Base-by-base conservation (phyloP, 768 basidiomycete species). In the Trametes coccinea region DNA sequence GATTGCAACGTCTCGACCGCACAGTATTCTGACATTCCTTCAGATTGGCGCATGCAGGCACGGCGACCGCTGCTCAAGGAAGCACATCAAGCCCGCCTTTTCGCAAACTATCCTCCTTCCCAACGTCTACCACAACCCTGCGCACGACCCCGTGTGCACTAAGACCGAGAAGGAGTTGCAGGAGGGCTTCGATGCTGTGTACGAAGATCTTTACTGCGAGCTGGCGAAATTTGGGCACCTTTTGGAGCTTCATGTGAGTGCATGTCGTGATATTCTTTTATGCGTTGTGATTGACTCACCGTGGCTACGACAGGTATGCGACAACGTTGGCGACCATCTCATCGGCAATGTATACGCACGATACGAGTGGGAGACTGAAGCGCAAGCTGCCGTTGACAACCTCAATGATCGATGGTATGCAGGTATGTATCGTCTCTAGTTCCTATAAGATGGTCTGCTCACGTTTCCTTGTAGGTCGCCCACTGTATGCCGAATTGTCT, bases 301-400 rank as follows among this genome's bases (percentile, higher is more conserved):
- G 22, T 22, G 22, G 22, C 22, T 22, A 22, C 22, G 9, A n/a
- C 47, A 92, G 90, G 90, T 99, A 11, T 99, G 96, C 71, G 96
- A 99, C 77, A 99, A 99, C 71, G 95, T 99, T 37, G 97, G 97
- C n/a, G 97, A 98, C 72, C 96, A 99, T 72, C 80, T 98, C 29
- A 93, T 96, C 69, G 95, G 95, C 27, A 97, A 98, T 69, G 96
- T 99, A 2, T 99, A 99, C 72, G 96, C 95, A 4, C 86, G 96
- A 27, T 99, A 92, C 71, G 96, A 99, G 71, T 97, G 94, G 95
- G 96, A 99, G 76, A 95, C 95, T 0, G 96, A 99, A 73, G 96
- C 96, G 8, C 90, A 94, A 70, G 79, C 88, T 33, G 96, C 96
- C 2, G 93, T 98, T 5, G 93, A 96, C 68, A 92, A 84, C 60